Conservation (phyloP, 164 flowering plant genomes). For the Tinospora cordifolia region DNA sequence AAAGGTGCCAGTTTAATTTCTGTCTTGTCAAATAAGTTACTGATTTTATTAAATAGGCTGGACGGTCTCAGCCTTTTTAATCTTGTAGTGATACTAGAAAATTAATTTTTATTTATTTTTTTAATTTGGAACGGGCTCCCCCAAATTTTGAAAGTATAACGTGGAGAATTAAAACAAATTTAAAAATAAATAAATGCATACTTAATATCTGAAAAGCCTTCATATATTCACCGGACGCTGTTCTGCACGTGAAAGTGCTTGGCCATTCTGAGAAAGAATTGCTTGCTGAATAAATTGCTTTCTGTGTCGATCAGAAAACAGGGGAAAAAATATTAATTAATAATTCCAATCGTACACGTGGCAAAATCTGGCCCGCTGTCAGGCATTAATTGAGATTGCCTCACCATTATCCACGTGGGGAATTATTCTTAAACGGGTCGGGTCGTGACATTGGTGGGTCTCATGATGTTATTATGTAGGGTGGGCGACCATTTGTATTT, state of each 20-base stretch:
- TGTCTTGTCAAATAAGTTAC: too few species aligned
- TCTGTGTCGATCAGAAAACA: not conserved
- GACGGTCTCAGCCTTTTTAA: too few species aligned
- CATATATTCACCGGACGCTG: not conserved
- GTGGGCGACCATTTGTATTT: not conserved
- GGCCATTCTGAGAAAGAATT: too few species aligned
- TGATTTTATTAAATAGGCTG: too few species aligned
- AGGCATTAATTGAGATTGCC: not conserved
- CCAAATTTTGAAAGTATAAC: too few species aligned
- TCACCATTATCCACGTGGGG: not conserved
- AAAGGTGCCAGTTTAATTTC: too few species aligned
- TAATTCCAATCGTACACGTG: not conserved
- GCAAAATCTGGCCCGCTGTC: not conserved
- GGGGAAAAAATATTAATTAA: not conserved
- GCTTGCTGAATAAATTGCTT: too few species aligned
- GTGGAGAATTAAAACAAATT: too few species aligned
- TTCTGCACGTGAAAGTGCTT: not conserved
- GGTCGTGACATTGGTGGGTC: not conserved
- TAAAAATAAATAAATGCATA: too few species aligned
- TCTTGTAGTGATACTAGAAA: too few species aligned
- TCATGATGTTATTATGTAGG: not conserved
- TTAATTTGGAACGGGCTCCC: too few species aligned
- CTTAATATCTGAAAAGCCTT: not conserved
- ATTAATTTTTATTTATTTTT: too few species aligned
- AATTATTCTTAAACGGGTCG: slow-evolving; percentile 1